Conservation (phyloP, 31 red algal species). For the Porphyra umbilicalis region DNA sequence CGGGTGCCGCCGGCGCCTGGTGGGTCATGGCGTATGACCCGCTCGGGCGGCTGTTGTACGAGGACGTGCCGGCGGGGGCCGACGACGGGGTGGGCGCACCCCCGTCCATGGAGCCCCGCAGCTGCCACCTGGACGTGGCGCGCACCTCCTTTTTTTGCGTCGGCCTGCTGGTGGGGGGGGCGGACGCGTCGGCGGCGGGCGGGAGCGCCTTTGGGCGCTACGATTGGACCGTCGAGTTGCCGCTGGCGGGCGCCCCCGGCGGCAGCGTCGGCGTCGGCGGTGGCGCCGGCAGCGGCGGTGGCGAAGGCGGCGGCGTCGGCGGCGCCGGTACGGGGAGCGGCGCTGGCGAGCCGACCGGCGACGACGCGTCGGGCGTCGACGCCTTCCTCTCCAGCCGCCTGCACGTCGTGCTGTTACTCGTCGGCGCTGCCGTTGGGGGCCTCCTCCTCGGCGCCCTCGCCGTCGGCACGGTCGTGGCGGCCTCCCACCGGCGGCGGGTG, state of each 20-base stretch:
- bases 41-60: background rate
- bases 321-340: background rate
- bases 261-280: background rate
- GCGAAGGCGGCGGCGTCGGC: background rate
- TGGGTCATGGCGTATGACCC: background rate
- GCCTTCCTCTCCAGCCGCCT: background rate
- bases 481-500: background rate
- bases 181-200: background rate
- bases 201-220: background rate
- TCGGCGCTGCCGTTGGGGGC: background rate
- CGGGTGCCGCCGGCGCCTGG: background rate
- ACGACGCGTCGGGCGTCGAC: background rate
- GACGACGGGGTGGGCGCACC: background rate
- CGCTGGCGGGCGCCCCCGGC: background rate
- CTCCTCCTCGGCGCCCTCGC: background rate
- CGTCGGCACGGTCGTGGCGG: background rate
- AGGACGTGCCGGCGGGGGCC: background rate
- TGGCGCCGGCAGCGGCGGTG: background rate
- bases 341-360: background rate
- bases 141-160: background rate
- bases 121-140: background rate
- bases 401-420: background rate
- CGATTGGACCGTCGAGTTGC: background rate
- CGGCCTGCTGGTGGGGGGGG: background rate
- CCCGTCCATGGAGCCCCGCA: background rate